Base-by-base conservation (phyloP, 78 protist genomes). In the Polysphondylium violaceum region DNA sequence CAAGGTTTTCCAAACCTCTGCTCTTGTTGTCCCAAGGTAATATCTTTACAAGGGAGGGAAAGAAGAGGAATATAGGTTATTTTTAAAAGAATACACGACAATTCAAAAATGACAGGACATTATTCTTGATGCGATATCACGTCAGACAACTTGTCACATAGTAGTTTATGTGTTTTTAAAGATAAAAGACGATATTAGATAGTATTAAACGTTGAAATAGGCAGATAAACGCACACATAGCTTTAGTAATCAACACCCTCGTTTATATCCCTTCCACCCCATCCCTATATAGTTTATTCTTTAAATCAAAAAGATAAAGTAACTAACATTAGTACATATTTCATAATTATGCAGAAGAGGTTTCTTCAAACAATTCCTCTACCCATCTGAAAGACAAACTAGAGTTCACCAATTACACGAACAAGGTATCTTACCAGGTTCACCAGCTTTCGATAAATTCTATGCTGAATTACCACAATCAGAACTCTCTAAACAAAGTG, bases 341-440 rank as follows among this genome's bases (percentile, higher is more conserved):
- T 14, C 11, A 47, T 14, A 47, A 47, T 8, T 55, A 19, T 55
- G 12, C 9, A 47, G 27, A 3, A 83, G 91, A 83, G 91, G 91
- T 27, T 83, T 69, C 71, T 69, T 83, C 58, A 40, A 63, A 33
- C 61, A 78, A 50, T 47, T 83, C 79, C 73, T 83, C 33, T 83
- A 47, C 79, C 91, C 91, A 83, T 41, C 91, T 69, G 91, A 83
- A 40, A 68, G 91, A 69, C 91, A 83, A 69, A 19, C 50, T 19
- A 83, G 91, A 83, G 27, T 40, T 63, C 40, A 83, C 23, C 21
- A 83, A 17, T 69, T 83, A 50, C 31, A 23, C 5, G 23, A 41
- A 12, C 53, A 69, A 31, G 12, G 50, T 12, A 69, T 83, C 65
- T 25, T 12, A 60, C 72, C 63, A n/a, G 91, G 91, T 83, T 68